Evolutionary conservation across 306 rosid genomes (phyloP).

Genomic region (Acacia acuminata): DNA sequence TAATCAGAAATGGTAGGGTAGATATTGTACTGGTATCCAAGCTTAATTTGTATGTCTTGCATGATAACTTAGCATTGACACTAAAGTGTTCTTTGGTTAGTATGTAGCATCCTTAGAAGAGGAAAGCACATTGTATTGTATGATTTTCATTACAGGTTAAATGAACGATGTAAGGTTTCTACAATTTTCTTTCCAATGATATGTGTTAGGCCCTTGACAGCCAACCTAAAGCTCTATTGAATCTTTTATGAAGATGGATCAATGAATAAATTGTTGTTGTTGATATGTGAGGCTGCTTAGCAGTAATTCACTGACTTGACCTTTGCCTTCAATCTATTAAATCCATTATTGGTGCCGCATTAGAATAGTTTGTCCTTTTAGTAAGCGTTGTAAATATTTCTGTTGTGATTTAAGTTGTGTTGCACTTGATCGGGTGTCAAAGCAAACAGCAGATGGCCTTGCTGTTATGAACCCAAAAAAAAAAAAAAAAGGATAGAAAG

Average conservation of each 20-base stretch:
- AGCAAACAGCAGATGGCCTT: background rate
- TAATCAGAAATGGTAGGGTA: background rate
- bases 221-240: too few species aligned
- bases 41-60: background rate
- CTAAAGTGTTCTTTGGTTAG: background rate
- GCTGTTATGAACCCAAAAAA: constrained; percentile 19
- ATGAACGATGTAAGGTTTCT: background rate
- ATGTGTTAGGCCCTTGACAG: too few species aligned
- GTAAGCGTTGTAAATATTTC: background rate
- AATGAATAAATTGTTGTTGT: too few species aligned
- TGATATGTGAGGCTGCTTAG: background rate
- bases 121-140: background rate
- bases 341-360: background rate
- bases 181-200: background rate
- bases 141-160: background rate
- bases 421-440: background rate
- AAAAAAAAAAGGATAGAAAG: background rate
- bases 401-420: constrained; percentile 13
- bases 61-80: background rate
- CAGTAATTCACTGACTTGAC: background rate
- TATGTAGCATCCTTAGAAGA: background rate
- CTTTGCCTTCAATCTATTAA: background rate
- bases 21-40: background rate
- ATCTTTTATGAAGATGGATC: too few species aligned
- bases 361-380: background rate